A percentile compares a stretch with the other conserved stretches of the same genome.
These are phyloP conservation scores for Ligustrum vulgare DNA, from an alignment of 257 asterid species.

Conservation along the genomic window DNA sequence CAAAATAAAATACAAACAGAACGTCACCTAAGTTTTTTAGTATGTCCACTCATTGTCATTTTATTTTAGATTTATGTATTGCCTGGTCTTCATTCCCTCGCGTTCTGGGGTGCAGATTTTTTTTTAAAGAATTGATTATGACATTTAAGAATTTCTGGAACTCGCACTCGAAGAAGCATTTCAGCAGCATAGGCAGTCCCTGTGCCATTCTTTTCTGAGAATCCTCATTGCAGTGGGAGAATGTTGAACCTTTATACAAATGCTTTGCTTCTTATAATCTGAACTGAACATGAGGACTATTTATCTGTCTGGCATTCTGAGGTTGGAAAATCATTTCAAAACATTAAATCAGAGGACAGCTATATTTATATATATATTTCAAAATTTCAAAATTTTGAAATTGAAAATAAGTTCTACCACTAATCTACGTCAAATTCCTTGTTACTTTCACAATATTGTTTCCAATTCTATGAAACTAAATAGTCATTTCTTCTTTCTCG, in stretches of 20 bases:
- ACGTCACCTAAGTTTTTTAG: too few relatives aligned
- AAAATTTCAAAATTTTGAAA: too few relatives aligned
- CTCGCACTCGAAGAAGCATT: constrained; percentile 60
- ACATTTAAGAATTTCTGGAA: constrained; percentile 81
- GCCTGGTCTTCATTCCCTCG: too few relatives aligned
- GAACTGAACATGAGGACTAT: constrained; percentile 38
- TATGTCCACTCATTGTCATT: too few relatives aligned
- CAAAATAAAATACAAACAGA: too few relatives aligned
- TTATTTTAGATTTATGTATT: too few relatives aligned
- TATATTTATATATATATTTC: too few relatives aligned
- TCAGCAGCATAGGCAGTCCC: constrained; percentile 12
- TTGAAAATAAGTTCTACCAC: too few relatives aligned
- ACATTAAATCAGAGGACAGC: constrained; percentile 9
- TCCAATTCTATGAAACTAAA: background rate
- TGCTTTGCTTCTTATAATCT: constrained; percentile 19
- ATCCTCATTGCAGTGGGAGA: constrained; percentile 44
- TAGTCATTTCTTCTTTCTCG: background rate
- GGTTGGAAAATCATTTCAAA: constrained; percentile 58
- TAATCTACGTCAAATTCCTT: too few relatives aligned
- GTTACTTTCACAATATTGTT: too few relatives aligned
- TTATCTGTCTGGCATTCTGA: constrained; percentile 62
- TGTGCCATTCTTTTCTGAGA: constrained; percentile 27
- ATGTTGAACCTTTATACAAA: constrained; percentile 24
- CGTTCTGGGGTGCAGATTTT: too few relatives aligned
- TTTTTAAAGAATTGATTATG: constrained; percentile 58